Evolutionary conservation across 306 rosid genomes (phyloP), one percentile per base, ranked within the genome.

Genomic region (Boehmeria nivea): DNA sequence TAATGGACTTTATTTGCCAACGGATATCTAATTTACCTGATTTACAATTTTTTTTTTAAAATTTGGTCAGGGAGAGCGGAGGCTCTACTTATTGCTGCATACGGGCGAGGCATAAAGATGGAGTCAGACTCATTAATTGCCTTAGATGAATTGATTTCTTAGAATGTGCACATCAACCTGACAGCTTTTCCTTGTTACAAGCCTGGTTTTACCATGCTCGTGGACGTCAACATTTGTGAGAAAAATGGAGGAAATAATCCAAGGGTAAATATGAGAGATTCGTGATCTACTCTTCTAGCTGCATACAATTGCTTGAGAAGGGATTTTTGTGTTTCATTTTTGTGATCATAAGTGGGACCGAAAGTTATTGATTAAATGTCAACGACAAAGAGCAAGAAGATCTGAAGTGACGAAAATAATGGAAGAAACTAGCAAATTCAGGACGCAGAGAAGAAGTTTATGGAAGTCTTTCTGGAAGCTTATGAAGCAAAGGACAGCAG

Each of bases 21-120:
- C n/a, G n/a, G n/a, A n/a, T n/a, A n/a, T n/a, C n/a, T n/a, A n/a
- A n/a, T n/a, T n/a, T n/a, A n/a, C n/a, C n/a, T n/a, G n/a, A n/a
- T n/a, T n/a, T n/a, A n/a, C n/a, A n/a, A n/a, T n/a, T n/a, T n/a
- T n/a, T n/a, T n/a, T n/a, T n/a, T n/a, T n/a, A n/a, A n/a, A n/a
- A n/a, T n/a, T n/a, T n/a, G 73, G 52, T 67, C 57, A 89, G 97
- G 97, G 64, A 86, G 97, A 78, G 97, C 97, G 43, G 97, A 89
- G 62, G 97, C 97, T 56, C 66, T 89, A 54, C 87, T 89, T 60
- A 89, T 89, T 73, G 97, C 97, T 67, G 95, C 97, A 28, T 89
- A 86, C 73, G 97, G 97, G 16, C 82, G 78, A 49, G 72, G 74
- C 55, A 53, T 70, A 51, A 71, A 48, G 59, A 51, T 76, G 58